These are phyloP conservation scores for Aspergillus viridinutans DNA, from an alignment of 2,329 filamentous ascomycete genomes.

Conservation along the genomic window DNA sequence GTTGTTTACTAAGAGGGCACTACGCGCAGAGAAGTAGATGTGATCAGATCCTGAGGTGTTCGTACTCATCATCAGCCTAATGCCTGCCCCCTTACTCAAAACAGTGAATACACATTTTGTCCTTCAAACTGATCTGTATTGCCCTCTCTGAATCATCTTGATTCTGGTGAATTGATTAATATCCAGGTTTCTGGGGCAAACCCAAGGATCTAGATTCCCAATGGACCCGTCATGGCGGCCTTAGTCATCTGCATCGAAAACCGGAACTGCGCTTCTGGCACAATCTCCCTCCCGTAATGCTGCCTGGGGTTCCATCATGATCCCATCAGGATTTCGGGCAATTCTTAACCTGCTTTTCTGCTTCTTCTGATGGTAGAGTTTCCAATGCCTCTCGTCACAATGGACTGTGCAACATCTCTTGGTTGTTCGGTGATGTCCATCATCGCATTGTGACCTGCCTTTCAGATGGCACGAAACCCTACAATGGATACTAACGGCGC, in stretches of 20 bases:
- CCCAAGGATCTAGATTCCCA: neutral
- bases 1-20: neutral
- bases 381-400: neutral
- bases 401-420: neutral
- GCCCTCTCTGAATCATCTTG: neutral
- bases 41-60: neutral
- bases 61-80: neutral
- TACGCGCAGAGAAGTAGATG: neutral
- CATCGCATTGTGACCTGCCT: conserved; percentile 11
- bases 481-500: conserved; percentile 31
- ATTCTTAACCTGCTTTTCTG: neutral
- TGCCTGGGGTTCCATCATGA: neutral
- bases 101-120: neutral
- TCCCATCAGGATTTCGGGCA: neutral
- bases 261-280: neutral
- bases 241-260: neutral
- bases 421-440: conserved; percentile 1
- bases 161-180: neutral
- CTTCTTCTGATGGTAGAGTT: neutral
- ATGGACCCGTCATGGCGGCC: neutral
- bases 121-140: neutral
- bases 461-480: conserved; percentile 11
- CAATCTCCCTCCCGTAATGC: neutral
- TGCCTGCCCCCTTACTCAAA: neutral
- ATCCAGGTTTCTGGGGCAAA: neutral